Evolutionary conservation across 1,139 yeast species (phyloP), one percentile per base, ranked within the genome.

Genomic region (Debaryomyces nepalensis): DNA sequence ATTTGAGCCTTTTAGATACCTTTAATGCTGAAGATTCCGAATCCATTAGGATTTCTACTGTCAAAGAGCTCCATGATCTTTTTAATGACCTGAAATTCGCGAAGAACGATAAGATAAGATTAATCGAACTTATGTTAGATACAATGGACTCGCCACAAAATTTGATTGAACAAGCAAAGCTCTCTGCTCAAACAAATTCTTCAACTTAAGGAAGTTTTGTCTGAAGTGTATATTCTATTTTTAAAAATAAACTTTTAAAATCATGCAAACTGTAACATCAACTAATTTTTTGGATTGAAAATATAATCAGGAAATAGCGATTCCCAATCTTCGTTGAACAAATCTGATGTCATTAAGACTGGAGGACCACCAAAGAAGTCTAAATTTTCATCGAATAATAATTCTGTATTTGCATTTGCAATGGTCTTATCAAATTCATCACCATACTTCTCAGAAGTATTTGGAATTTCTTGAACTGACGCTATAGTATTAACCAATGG

Each of bases 331-430:
- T 73, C 77, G 45, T 70, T 70, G 49, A 73, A 70, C 51, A 74
- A 64, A 47, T 74, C 79, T 1, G 79, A 73, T 0, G 80, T 74
- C 79, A 75, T 75, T 43, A 75, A 67, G 14, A 75, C 74, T 3
- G 80, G 80, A 1, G 80, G 81, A 3, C 81, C 80, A 10, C 80
- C 80, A 48, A 75, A 68, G 51, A 73, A 71, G 33, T 70, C 76
- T 30, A 70, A 50, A 42, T 58, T 60, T 24, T 67, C 69, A 36
- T 57, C 61, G 35, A 57, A 41, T 29, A 61, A 46, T 16, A 61
- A 50, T 15, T 61, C 62, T 8, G 60, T 51, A 39, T 56, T 58
- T 14, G 59, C 36, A 16, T 58, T 59, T 9, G 46, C 56, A 11
- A 56, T 45, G 6, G 54, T 45, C 32, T 41, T 48, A 35, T 45